Evolutionary conservation across 2,329 filamentous ascomycete species (phyloP).

Genomic region (Apiospora rasikravindrae): DNA sequence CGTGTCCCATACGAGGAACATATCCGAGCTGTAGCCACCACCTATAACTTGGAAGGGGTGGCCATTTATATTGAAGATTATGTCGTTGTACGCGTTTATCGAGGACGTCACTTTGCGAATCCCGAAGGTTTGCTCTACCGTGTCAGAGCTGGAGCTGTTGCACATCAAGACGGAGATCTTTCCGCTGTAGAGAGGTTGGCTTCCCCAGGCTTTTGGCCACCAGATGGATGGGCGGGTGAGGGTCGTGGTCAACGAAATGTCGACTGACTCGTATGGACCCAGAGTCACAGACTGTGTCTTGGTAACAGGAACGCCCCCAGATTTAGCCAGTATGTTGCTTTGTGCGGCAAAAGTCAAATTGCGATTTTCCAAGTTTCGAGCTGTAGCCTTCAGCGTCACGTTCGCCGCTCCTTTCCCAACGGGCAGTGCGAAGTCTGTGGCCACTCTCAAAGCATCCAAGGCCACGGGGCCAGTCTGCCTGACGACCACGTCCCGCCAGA

Average conservation of each 20-base stretch:
- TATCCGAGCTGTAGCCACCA: conserved; percentile 64
- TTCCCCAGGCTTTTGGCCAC: conserved; percentile 67
- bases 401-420: conserved; percentile 36
- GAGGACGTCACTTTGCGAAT: conserved; percentile 58
- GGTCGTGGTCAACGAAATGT: conserved; percentile 43
- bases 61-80: conserved; percentile 60
- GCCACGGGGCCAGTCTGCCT: conserved; percentile 58
- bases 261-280: conserved; percentile 42
- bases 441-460: conserved; percentile 50
- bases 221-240: conserved; percentile 57
- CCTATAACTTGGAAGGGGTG: conserved; percentile 65
- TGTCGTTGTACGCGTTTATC: conserved; percentile 59
- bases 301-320: conserved; percentile 28
- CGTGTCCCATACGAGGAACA: conserved; percentile 63
- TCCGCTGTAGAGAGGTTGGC: conserved; percentile 56
- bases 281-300: conserved; percentile 44
- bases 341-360: conserved; percentile 44
- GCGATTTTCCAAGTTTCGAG: conserved; percentile 46
- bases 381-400: conserved; percentile 45
- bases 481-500: conserved; percentile 65
- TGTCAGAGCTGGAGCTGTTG: conserved; percentile 39
- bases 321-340: conserved; percentile 43
- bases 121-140: conserved; percentile 49
- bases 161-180: conserved; percentile 36
- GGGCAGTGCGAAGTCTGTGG: conserved; percentile 46